Conservation (phyloP, 257 asterid species). For the Solanum paucissectum region DNA sequence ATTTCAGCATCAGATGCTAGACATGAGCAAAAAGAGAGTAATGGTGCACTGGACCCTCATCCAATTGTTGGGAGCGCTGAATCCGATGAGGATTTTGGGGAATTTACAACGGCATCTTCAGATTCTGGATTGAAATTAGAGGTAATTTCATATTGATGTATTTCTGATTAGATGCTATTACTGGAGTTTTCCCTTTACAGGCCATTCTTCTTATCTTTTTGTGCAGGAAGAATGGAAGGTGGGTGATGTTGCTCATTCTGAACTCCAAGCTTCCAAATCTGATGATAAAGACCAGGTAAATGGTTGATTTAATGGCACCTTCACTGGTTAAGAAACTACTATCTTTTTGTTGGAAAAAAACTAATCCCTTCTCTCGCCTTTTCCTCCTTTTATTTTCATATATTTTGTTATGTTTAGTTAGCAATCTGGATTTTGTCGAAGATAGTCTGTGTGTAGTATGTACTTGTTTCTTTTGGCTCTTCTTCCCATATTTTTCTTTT, state of each 20-base stretch:
- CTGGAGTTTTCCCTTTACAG: not conserved
- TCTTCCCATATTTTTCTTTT: not conserved
- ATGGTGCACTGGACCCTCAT: conserved; percentile 9
- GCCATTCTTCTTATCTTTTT: not conserved
- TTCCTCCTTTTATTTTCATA: not conserved
- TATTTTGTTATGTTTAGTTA: not conserved
- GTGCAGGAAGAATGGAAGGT: conserved; percentile 21
- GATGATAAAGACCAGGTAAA: conserved; percentile 20
- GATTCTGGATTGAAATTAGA: conserved; percentile 28
- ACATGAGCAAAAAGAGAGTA: conserved; percentile 16
- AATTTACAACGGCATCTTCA: conserved; percentile 41
- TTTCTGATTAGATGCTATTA: not conserved
- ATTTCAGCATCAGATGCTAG: conserved; percentile 12
- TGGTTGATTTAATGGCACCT: not conserved
- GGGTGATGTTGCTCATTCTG: conserved; percentile 7
- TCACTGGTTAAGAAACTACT: not conserved
- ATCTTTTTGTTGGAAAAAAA: not conserved
- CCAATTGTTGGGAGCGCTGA: conserved; percentile 23
- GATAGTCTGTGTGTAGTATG: not conserved
- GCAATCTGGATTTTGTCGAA: not conserved
- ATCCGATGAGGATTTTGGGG: conserved; percentile 56
- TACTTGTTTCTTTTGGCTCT: not conserved
- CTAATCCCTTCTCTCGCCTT: not conserved
- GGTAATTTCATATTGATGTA: conserved; percentile 11
- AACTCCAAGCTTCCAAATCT: conserved; percentile 3